Base-by-base conservation (phyloP, 208 protist genomes). In the Trypanosoma platydactyli region DNA sequence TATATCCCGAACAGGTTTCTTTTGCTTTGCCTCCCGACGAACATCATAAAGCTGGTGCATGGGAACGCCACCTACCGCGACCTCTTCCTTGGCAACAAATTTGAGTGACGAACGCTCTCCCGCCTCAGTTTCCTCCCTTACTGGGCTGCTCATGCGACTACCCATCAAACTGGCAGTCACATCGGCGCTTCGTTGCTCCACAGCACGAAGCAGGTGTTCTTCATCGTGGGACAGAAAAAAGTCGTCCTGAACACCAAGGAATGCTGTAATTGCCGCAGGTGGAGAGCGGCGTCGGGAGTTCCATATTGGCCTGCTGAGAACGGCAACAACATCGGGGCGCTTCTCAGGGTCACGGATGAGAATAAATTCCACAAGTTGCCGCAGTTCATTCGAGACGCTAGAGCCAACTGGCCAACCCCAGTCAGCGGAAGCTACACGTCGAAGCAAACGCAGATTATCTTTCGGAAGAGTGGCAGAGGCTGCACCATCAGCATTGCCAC, bases 181-280 rank as follows among this genome's bases (percentile, higher is more conserved):
- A 41, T 80, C 80, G 7, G 80, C 84, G 62, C 84, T 89, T 35
- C 89, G 89, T 62, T 95, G 80, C 78, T 95, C 81, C 20, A 95
- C 87, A 0, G 86, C 87, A 11, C 79, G 82, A 79, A 95, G 44
- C 38, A 95, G 71, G 15, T 83, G 80, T 20, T 76, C 79, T 64
- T 96, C 91, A 55, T 94, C 84, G 71, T 81, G 79, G 22, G 85
- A 91, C 11, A 94, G 71, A 16, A 92, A 63, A 40, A 93, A 80
- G 61, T 96, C 87, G 55, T 92, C 87, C 58, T 92, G 80, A 18
- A 96, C 81, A n/a, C 91, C 88, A 18, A 96, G 73, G 55, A 93
- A 96, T 3, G 71, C 75, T 3, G 69, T 83, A 11, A 96, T 67
- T 12, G 80, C 87, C 9, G 68, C 62, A 5, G 91, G 91, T 16